Percentiles rank a stretch among this genome's conserved stretches.
Evolutionary conservation across 352 stramenopile species (phyloP).

Genomic region (Phytophthora fragariaefolia): DNA sequence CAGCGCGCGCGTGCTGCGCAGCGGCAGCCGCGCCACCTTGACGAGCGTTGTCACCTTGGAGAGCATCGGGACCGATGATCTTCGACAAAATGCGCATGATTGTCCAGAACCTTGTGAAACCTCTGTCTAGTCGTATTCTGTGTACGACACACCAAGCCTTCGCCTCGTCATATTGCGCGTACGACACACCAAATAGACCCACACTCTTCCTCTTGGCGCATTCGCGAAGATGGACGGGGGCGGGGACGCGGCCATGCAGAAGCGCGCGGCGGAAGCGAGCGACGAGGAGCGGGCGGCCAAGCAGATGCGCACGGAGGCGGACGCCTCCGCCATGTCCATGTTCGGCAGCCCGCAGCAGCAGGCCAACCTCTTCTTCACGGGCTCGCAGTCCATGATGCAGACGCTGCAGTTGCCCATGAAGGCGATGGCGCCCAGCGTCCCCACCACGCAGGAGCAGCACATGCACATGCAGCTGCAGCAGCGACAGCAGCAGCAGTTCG

Average conservation of each 20-base stretch:
- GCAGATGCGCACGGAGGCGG: conserved; percentile 39
- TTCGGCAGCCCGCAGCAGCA: conserved; percentile 26
- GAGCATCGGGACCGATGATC: conserved; percentile 5
- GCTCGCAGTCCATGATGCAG: conserved; percentile 42
- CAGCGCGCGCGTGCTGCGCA: conserved; percentile 36
- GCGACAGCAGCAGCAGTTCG: conserved; percentile 45
- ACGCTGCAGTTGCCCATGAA: conserved; percentile 29
- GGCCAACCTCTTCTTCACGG: conserved; percentile 36
- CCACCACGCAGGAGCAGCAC: conserved; percentile 34
- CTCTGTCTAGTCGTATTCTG: no score
- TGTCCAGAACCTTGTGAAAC: no score
- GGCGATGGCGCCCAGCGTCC: conserved; percentile 35
- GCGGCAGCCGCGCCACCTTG: conserved; percentile 10
- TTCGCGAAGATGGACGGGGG: conserved; percentile 28
- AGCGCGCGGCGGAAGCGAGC: conserved; percentile 27
- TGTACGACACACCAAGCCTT: no score
- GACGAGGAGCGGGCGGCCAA: conserved; percentile 42
- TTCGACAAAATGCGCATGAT: background rate
- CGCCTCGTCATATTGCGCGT: no score
- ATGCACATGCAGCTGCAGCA: conserved; percentile 51
- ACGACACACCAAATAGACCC: conserved; percentile 11
- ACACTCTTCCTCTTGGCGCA: conserved; percentile 12
- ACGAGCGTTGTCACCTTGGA: conserved; percentile 40
- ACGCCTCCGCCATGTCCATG: conserved; percentile 16
- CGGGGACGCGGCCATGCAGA: conserved; percentile 28